Evolutionary conservation across 345 rosid genomes (phyloP).

Genomic region (Streptanthus diversifolius): DNA sequence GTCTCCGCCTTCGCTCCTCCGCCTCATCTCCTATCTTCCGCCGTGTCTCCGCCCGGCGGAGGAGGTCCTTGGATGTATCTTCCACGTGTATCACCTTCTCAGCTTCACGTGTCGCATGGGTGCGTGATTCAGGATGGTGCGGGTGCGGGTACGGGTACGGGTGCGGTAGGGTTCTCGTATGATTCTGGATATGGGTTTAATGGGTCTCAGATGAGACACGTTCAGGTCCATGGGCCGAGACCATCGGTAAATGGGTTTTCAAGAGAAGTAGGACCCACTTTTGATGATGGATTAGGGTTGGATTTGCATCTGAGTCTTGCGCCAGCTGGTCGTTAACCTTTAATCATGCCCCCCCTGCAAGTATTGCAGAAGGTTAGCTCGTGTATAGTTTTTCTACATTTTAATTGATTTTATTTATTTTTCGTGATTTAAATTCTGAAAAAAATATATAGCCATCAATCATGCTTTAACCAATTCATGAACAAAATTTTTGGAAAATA

Average conservation of each 20-base stretch:
- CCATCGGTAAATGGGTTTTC: slow-evolving; percentile 69
- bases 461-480: not conserved
- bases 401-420: slow-evolving; percentile 42
- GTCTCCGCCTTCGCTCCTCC: slow-evolving; percentile 87
- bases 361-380: slow-evolving; percentile 5
- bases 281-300: slow-evolving; percentile 72
- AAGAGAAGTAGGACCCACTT: slow-evolving; percentile 60
- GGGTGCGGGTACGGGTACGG: slow-evolving; percentile 19
- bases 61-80: slow-evolving; percentile 75
- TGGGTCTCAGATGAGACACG: slow-evolving; percentile 33
- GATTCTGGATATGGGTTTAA: slow-evolving; percentile 34
- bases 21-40: slow-evolving; percentile 61
- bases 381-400: slow-evolving; percentile 45
- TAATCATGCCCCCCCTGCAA: slow-evolving; percentile 1
- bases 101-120: slow-evolving; percentile 80
- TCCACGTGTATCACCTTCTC: slow-evolving; percentile 60
- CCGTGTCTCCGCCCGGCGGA: slow-evolving; percentile 35
- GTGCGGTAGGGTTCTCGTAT: slow-evolving; percentile 40
- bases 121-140: slow-evolving; percentile 43
- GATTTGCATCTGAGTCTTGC: slow-evolving; percentile 95
- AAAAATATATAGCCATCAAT: no score
- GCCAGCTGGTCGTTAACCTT: slow-evolving; percentile 66
- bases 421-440: not conserved
- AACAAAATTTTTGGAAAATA: not conserved
- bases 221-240: slow-evolving; percentile 38